These are phyloP conservation scores for Diaporthe amygdali DNA, from an alignment of 2,329 filamentous ascomycete genomes.

Conservation along the genomic window DNA sequence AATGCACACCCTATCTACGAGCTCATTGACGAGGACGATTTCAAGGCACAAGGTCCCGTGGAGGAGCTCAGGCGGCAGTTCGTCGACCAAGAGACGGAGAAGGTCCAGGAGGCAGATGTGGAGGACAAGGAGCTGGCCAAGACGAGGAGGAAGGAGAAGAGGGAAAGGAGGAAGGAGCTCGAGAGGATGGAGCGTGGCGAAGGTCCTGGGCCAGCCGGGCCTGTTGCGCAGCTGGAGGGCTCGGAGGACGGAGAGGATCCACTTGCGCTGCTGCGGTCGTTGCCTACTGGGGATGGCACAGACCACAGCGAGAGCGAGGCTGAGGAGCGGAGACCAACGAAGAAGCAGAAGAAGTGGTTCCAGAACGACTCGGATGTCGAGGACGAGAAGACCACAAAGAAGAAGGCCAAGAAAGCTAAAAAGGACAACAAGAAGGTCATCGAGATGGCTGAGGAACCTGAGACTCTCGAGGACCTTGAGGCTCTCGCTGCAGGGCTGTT, in stretches of 20 bases:
- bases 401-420: conserved; percentile 47
- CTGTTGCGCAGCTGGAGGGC: conserved; percentile 36
- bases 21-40: conserved; percentile 83
- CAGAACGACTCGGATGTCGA: conserved; percentile 67
- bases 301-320: conserved; percentile 36
- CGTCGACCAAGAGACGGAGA: conserved; percentile 74
- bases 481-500: conserved; percentile 76
- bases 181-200: conserved; percentile 59
- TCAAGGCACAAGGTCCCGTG: conserved; percentile 75
- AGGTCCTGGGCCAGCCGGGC: conserved; percentile 33
- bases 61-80: conserved; percentile 80
- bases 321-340: conserved; percentile 60
- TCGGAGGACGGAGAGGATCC: conserved; percentile 53
- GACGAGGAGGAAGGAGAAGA: conserved; percentile 79
- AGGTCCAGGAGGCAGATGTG: conserved; percentile 76
- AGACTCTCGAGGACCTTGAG: conserved; percentile 81
- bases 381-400: conserved; percentile 46
- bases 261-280: conserved; percentile 61
- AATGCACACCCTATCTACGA: conserved; percentile 86
- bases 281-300: conserved; percentile 47
- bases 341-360: conserved; percentile 79
- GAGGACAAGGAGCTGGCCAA: conserved; percentile 82
- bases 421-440: conserved; percentile 60
- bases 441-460: conserved; percentile 70
- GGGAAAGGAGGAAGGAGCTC: conserved; percentile 73